Conservation (phyloP, 2,329 filamentous ascomycete genomes). For the Nemania diffusa region DNA sequence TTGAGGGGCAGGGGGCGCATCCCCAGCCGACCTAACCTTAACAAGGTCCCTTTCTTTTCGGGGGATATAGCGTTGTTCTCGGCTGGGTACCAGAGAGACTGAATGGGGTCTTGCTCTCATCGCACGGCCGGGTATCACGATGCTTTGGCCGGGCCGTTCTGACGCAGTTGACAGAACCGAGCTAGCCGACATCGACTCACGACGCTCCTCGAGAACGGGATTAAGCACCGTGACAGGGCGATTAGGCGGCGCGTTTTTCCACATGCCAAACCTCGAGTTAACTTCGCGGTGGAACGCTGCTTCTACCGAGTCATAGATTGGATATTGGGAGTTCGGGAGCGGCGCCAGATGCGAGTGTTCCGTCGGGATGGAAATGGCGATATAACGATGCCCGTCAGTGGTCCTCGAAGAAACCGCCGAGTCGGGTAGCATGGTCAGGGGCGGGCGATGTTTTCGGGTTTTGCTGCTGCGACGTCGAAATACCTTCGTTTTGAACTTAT, state of each 20-base stretch:
- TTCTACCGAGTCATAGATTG: conserved; percentile 36
- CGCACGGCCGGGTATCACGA: conserved; percentile 30
- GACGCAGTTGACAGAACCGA: conserved; percentile 29
- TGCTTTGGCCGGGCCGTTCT: conserved; percentile 23
- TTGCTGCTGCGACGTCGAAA: conserved; percentile 55
- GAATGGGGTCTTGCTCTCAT: conserved; percentile 33
- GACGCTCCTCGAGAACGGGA: conserved; percentile 51
- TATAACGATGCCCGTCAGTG: conserved; percentile 64
- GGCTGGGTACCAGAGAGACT: conserved; percentile 32
- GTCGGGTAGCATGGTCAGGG: conserved; percentile 60
- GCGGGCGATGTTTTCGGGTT: conserved; percentile 41
- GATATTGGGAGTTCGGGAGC: conserved; percentile 41
- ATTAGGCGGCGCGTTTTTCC: conserved; percentile 31
- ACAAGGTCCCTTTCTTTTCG: conserved; percentile 1
- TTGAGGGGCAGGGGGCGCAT: neutral
- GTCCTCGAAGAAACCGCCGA: conserved; percentile 66
- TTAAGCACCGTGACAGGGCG: conserved; percentile 48
- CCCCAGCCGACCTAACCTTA: conserved; percentile 18
- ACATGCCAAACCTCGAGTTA: conserved; percentile 34
- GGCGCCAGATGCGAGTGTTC: conserved; percentile 59
- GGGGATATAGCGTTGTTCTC: conserved; percentile 34
- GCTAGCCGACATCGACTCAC: conserved; percentile 47
- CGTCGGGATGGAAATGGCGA: conserved; percentile 69
- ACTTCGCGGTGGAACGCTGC: conserved; percentile 36
- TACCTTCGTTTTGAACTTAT: conserved; percentile 56